Evolutionary conservation across 495 filamentous ascomycete species (phyloP), one percentile per base, ranked within the genome.

Genomic region (Daldinia loculata): DNA sequence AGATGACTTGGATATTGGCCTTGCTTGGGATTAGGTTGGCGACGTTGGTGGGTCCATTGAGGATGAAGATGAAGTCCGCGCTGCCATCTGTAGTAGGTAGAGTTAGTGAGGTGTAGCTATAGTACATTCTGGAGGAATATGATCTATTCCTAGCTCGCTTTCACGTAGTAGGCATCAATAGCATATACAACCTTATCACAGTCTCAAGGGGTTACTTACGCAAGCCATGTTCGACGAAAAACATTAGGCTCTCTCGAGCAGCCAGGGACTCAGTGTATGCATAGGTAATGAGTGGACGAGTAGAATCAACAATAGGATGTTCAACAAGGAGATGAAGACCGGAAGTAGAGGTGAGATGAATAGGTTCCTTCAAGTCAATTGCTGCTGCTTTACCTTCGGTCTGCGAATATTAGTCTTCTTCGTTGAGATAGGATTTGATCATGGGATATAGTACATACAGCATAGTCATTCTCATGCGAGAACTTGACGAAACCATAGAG

Each of bases 21-120:
- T 66, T 14, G 14, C 24, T 34, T 0, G 77, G 76, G 36, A 81
- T 65, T 0, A 79, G 43, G 17, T 22, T n/a, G 19, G 53, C 48
- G 11, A 66, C 74, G 29, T 74, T 41, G 19, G 67, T 76, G 17
- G 75, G 63, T 8, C 79, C 79, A 43, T 77, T 77, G 38, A 81
- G 63, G 56, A 80, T 75, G 67, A 82, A 80, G 24, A 82, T 56
- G 36, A 80, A 82, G 61, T 82, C 80, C 11, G 80, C 78, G 15
- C 19, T 59, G 15, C 7, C 67, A 50, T 82, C 69, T 71, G 19
- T 30, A 15, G 29, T 22, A 29, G 39, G 2, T 22, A 22, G 12
- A 51, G 38, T 64, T 59, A 70, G 45, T n/a, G 8, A 11, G 30
- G 3, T n/a, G 9, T 56, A 39, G 11, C 8, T 30, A 9, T 22